These are phyloP conservation scores for Agrocybe chaxingu DNA, from an alignment of 768 basidiomycete genomes.

Conservation along the genomic window DNA sequence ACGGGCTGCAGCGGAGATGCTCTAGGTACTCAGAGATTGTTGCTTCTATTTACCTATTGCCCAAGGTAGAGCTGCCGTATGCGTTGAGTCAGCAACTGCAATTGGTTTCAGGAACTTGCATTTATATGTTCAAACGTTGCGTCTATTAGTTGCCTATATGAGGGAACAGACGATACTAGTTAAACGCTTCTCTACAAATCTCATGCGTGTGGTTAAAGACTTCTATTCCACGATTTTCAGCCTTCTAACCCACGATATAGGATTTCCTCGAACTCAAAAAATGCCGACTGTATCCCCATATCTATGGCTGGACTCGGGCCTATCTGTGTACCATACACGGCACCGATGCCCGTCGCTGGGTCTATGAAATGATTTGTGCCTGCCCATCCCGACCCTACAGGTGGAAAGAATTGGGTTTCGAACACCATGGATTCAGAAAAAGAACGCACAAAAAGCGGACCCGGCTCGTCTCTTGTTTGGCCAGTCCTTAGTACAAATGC, in stretches of 20 bases:
- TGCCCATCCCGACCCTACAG: conserved; percentile 32
- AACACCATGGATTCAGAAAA: neutral
- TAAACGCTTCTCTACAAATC: neutral
- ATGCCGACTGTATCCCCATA: conserved; percentile 16
- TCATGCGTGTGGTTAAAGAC: neutral
- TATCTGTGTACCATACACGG: conserved; percentile 30
- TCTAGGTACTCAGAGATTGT: too few species aligned
- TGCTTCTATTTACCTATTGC: too few species aligned
- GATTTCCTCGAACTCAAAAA: conserved; percentile 21
- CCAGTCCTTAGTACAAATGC: conserved; percentile 22
- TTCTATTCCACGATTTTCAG: neutral
- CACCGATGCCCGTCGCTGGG: conserved; percentile 28
- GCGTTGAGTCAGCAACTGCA: too few species aligned
- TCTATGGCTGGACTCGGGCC: conserved; percentile 16
- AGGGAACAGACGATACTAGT: neutral
- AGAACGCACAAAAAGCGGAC: conserved; percentile 27
- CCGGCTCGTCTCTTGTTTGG: conserved; percentile 26
- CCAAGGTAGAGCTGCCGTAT: too few species aligned
- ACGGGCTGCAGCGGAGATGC: too few species aligned
- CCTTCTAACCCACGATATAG: conserved; percentile 22
- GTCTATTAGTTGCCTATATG: neutral
- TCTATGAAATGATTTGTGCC: conserved; percentile 28
- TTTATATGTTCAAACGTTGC: too few species aligned
- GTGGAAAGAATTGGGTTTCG: neutral
- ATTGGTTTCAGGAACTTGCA: too few species aligned